Evolutionary conservation across 2,329 filamentous ascomycete genomes (phyloP).

Genomic region (Coniochaeta sp.): DNA sequence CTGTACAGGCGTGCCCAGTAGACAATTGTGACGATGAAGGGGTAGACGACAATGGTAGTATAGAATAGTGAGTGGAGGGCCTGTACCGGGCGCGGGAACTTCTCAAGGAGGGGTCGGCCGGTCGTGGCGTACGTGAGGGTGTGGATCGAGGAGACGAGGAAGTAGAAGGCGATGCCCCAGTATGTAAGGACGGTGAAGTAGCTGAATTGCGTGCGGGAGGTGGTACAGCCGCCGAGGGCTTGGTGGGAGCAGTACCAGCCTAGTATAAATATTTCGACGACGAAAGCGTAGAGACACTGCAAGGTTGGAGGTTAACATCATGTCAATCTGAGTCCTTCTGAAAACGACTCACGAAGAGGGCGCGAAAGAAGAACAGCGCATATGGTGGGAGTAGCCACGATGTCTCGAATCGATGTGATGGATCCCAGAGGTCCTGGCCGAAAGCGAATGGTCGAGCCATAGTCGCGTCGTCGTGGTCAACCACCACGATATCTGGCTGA

Average conservation of each 20-base stretch:
- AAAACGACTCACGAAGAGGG: constrained; percentile 37
- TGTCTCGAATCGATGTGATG: constrained; percentile 63
- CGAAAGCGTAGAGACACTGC: constrained; percentile 61
- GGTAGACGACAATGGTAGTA: constrained; percentile 53
- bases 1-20: constrained; percentile 59
- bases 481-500: neutral
- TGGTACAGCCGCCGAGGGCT: constrained; percentile 30
- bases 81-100: constrained; percentile 54
- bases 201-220: constrained; percentile 55
- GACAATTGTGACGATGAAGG: constrained; percentile 62
- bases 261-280: constrained; percentile 61
- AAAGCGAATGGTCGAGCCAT: constrained; percentile 23
- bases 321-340: neutral
- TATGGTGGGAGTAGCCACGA: constrained; percentile 72
- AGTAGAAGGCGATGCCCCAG: constrained; percentile 79
- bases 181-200: constrained; percentile 79
- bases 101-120: constrained; percentile 47
- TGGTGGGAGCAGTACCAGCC: constrained; percentile 53
- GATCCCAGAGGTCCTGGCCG: constrained; percentile 38
- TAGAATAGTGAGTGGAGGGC: constrained; percentile 59
- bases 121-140: constrained; percentile 57
- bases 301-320: neutral
- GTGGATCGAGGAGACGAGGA: constrained; percentile 58
- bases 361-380: constrained; percentile 50
- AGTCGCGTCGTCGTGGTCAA: neutral